These are phyloP conservation scores for Haberlea rhodopensis DNA, from an alignment of 257 asterid species.

Conservation along the genomic window DNA sequence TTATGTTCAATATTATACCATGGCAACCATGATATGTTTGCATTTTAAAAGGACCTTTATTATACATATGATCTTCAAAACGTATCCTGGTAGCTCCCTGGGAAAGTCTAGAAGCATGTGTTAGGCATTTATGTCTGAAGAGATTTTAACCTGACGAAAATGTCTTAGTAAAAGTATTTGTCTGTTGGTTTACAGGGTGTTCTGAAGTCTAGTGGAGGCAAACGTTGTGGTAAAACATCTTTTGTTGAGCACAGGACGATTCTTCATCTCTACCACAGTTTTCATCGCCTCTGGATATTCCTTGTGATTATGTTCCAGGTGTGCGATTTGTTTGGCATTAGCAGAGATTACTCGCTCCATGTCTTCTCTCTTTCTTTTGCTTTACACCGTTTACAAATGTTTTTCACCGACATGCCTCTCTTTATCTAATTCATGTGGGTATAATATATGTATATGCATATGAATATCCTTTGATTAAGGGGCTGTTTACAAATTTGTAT, in stretches of 20 bases:
- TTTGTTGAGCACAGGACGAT: constrained; percentile 97
- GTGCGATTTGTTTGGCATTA: constrained; percentile 17
- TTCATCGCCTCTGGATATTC: constrained; percentile 97
- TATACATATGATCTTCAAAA: not conserved
- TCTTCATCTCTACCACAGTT: constrained; percentile 98
- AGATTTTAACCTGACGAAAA: too few species aligned
- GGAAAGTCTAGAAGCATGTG: constrained; percentile 1
- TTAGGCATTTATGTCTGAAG: not conserved
- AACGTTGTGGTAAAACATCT: constrained; percentile 89
- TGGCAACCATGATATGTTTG: not conserved
- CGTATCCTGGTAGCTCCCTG: not conserved
- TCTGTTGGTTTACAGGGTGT: constrained; percentile 51
- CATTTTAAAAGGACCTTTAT: not conserved
- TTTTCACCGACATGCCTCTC: too few species aligned
- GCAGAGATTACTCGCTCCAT: too few species aligned
- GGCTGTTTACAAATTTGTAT: too few species aligned
- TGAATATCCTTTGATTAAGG: too few species aligned
- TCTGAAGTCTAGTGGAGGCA: constrained; percentile 63
- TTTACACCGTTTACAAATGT: too few species aligned
- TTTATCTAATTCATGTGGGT: too few species aligned
- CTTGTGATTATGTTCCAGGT: constrained; percentile 98
- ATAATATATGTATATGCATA: too few species aligned
- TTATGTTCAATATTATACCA: constrained; percentile 12
- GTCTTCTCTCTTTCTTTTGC: too few species aligned
- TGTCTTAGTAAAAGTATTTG: constrained; percentile 3